Evolutionary conservation across 768 basidiomycete genomes (phyloP), one percentile per base, ranked within the genome.

Genomic region (Tylopilus intermedius): DNA sequence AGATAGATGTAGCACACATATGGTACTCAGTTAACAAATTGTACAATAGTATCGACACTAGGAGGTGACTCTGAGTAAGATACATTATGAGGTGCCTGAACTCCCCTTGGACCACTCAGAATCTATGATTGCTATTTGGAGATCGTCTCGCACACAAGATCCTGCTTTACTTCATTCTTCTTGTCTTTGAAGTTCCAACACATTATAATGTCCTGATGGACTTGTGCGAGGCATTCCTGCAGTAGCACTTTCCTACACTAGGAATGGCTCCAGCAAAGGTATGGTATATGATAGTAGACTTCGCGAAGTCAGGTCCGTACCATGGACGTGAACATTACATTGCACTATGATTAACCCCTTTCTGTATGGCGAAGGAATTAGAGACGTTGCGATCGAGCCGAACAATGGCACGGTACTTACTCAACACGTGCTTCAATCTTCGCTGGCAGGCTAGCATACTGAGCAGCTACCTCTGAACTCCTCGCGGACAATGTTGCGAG

Each of bases 111-210:
- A n/a, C 44, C 49, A 11, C 30, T 13, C 10, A 46, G 49, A 54
- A 54, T 54, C 53, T 54, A 24, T 8, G 4, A 33, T 5, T 2
- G 26, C 35, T n/a, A 10, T 30, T 37, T 27, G 22, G n/a, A 15
- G 15, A 41, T 24, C 13, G 26, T 51, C 37, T 46, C 49, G 9
- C 7, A 29, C 8, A 11, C 21, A 2, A 29, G 29, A 5, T 6
- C 4, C 13, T 32, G 26, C 13, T 32, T 45, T 26, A 55, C 54
- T n/a, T n/a, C n/a, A n/a, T n/a, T n/a, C n/a, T n/a, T n/a, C 37
- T 47, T 42, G 4, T 33, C 49, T 30, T 35, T 51, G 49, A 55
- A 55, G 21, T 51, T 42, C 54, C 54, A 55, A 18, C 54, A 51
- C 8, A 45, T 42, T 2, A 55, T 14, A 3, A 55, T 51, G 35